Conservation (phyloP, 345 rosid species). For the Syzygium oleosum region DNA sequence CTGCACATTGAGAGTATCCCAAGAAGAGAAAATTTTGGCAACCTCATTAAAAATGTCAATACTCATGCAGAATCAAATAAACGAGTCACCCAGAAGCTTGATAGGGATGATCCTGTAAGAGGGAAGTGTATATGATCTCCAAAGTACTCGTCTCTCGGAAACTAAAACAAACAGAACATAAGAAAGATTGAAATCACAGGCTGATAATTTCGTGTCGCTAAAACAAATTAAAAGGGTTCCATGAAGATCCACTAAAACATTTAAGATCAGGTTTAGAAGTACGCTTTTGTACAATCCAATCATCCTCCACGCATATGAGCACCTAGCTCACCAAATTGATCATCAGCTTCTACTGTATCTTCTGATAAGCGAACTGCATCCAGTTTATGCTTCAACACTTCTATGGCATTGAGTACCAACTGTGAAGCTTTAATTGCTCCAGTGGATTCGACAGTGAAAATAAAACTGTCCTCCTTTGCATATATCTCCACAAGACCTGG, state of each 20-base stretch:
- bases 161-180: neutral
- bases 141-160: neutral
- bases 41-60: neutral
- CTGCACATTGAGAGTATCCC: neutral
- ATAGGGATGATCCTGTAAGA: neutral
- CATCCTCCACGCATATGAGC: constrained; percentile 97
- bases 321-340: constrained; percentile 97
- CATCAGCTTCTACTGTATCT: constrained; percentile 94
- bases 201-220: neutral
- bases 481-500: constrained; percentile 79
- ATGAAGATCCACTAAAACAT: neutral
- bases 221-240: neutral
- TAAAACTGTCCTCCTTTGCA: constrained; percentile 76
- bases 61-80: neutral
- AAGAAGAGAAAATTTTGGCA: neutral
- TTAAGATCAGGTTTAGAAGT: neutral
- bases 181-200: neutral
- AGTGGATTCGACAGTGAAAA: constrained; percentile 90
- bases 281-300: neutral
- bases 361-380: constrained; percentile 90
- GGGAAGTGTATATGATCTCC: neutral
- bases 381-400: constrained; percentile 75
- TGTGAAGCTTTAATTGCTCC: constrained; percentile 90
- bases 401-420: constrained; percentile 81
- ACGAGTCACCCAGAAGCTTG: neutral